These are phyloP conservation scores for Trifolium fragiferum DNA, from an alignment of 306 rosid genomes.

Conservation along the genomic window DNA sequence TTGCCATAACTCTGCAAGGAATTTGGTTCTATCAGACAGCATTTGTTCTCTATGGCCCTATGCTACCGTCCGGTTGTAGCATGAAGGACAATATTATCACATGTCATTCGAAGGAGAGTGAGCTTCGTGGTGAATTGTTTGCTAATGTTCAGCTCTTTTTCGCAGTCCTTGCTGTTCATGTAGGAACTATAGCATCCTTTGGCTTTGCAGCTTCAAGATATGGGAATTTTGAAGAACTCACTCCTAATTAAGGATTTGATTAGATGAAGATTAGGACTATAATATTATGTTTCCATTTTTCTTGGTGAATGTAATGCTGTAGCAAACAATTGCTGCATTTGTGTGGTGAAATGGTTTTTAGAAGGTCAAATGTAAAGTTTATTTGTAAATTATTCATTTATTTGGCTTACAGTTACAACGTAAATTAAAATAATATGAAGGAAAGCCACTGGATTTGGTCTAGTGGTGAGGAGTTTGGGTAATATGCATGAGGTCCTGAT, in stretches of 20 bases:
- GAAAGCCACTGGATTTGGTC: too few relatives aligned
- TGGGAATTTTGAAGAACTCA: constrained; percentile 45
- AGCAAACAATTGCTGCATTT: background rate
- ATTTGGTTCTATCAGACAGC: constrained; percentile 94
- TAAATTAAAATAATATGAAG: constrained; percentile 1
- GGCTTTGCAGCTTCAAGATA: constrained; percentile 63
- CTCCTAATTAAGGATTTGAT: constrained; percentile 39
- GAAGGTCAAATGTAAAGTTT: background rate
- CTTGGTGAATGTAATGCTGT: constrained; percentile 27
- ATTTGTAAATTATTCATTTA: constrained; percentile 2
- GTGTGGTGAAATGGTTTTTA: background rate
- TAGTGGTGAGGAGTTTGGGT: too few relatives aligned
- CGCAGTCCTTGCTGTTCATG: constrained; percentile 60
- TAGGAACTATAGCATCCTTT: constrained; percentile 59
- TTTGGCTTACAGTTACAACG: background rate
- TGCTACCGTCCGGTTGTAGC: constrained; percentile 82
- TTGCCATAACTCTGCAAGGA: constrained; percentile 79
- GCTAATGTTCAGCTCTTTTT: constrained; percentile 77
- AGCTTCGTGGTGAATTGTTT: constrained; percentile 72
- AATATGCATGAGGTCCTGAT: too few relatives aligned
- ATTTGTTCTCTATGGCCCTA: constrained; percentile 79
- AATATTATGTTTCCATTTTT: constrained; percentile 1
- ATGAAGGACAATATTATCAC: constrained; percentile 53
- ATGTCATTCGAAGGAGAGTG: constrained; percentile 66
- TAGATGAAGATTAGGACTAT: constrained; percentile 41